Base-by-base conservation (phyloP, 2,329 filamentous ascomycete genomes). In the Colletotrichum sp. region DNA sequence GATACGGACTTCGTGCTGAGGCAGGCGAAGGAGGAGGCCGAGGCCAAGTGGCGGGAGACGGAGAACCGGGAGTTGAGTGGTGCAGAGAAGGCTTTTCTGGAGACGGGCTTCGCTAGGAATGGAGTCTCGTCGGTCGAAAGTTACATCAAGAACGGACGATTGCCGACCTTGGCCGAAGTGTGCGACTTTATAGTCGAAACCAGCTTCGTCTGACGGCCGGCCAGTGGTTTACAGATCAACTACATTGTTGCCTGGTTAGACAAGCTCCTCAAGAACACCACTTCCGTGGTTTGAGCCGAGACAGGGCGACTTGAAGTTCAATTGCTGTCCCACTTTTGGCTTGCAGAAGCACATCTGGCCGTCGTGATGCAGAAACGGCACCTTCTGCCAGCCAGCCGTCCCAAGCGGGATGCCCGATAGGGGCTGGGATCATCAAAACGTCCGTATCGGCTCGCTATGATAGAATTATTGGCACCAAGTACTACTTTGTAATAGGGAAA, bases 1-100 rank as follows among this genome's bases (percentile, higher is more conserved):
- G 92, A 96, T 79, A 91, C 89, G 74, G 94, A 95, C 76, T 86
- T 88, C 38, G 92, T 95, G 24, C 89, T 96, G 38, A 89, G 89
- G 65, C 89, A 91, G 74, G 94, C 95, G 0, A 93, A 93, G 58
- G 91, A 92, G 79, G 91, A 93, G 79, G 94, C 94, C 2, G 94
- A 96, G 86, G 88, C 88, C 60, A 90, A 91, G 80, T 96, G 94
- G 94, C 90, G 90, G 72, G 89, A 91, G 79, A 89, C 89, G 65
- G 93, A 96, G 84, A 90, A 89, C 55, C 85, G 89, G 26, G 89
- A 90, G 73, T 83, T 93, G 21, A 90, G 88, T 24, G 87, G 86
- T 10, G 87, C 87, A 2, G 90, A 93, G 80, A 89, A 88, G 79
- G 87, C 87, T 3, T 91, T 91, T 76, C 86, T 93, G 67, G 88